Base-by-base conservation (phyloP, 164 flowering plant species). In the Liquidambar formosana region DNA sequence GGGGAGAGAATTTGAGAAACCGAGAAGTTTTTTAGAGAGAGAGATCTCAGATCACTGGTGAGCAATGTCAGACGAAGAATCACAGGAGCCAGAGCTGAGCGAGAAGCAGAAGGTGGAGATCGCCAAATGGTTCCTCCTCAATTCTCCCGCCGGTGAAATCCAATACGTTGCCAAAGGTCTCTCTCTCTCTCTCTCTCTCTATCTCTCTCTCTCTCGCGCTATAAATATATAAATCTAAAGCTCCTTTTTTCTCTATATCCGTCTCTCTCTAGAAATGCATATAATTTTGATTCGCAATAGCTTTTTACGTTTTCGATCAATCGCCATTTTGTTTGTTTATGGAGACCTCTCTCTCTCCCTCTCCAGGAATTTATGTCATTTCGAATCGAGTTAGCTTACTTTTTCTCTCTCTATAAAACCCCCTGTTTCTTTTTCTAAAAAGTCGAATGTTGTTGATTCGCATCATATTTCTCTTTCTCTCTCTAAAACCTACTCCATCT, bases 71-170 rank as follows among this genome's bases (percentile, higher is more conserved):
- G 80, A 77, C 14, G 75, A 66, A 52, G 77, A 63, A 52, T 46
- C 43, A 5, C 63, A 28, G 16, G 74, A 64, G 49, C 44, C 67
- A 25, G 80, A 76, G 74, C 73, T 82, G 1, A 76, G 77, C 71
- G 73, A 67, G 10, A 59, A 76, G 61, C 85, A 82, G 69, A 79
- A 77, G 77, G 73, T 59, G 22, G 82, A 91, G 72, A 90, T 95
- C 76, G 99, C 97, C 67, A 93, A 91, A 72, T 95, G 99, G 99
- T 95, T 95, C 75, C 95, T 95, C 72, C 83, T 85, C 67, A 88
- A 95, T 69, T 75, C 99, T 60, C 99, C 99, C 63, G 80, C 92
- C 63, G 99, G 99, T 5, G 99, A 95, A 81, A 90, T 95, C 79
- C 88, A 93, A 67, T 95, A 89, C 87, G 88, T 95, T 22, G 90